Evolutionary conservation across 192 early-diverging fungal species (phyloP).

Genomic region (Funneliformis mosseae): DNA sequence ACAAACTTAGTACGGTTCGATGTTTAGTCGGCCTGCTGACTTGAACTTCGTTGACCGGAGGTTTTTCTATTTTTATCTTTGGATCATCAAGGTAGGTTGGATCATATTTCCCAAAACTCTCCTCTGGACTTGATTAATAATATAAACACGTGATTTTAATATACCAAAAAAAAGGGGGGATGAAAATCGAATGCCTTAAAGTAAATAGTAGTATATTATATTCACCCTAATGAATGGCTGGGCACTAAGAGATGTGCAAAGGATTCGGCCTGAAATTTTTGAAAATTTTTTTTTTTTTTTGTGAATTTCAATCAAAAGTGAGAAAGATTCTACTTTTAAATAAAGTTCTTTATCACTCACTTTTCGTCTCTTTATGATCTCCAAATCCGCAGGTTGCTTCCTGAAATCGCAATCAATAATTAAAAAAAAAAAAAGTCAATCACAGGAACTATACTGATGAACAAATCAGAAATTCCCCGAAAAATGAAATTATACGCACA

Average conservation of each 20-base stretch:
- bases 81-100: conserved; percentile 88
- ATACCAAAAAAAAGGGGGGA: not conserved
- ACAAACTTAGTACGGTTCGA: conserved; percentile 76
- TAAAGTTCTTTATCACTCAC: not conserved
- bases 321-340: too few species aligned
- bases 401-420: not conserved
- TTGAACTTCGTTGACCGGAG: conserved; percentile 78
- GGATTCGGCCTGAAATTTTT: conserved; percentile 41
- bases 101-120: conserved; percentile 57
- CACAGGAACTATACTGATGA: too few species aligned
- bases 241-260: conserved; percentile 57
- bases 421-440: too few species aligned
- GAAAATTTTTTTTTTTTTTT: too few species aligned
- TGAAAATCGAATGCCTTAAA: not conserved
- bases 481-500: conserved; percentile 6
- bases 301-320: too few species aligned
- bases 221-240: conserved; percentile 56
- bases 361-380: not conserved
- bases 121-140: conserved; percentile 40
- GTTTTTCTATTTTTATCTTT: conserved; percentile 75
- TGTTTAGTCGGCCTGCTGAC: conserved; percentile 73
- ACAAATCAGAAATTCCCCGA: too few species aligned
- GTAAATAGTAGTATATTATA: conserved; percentile 24
- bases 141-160: not conserved
- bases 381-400: not conserved